Conservation (phyloP, 495 filamentous ascomycete genomes). For the Penicillium manginii region DNA sequence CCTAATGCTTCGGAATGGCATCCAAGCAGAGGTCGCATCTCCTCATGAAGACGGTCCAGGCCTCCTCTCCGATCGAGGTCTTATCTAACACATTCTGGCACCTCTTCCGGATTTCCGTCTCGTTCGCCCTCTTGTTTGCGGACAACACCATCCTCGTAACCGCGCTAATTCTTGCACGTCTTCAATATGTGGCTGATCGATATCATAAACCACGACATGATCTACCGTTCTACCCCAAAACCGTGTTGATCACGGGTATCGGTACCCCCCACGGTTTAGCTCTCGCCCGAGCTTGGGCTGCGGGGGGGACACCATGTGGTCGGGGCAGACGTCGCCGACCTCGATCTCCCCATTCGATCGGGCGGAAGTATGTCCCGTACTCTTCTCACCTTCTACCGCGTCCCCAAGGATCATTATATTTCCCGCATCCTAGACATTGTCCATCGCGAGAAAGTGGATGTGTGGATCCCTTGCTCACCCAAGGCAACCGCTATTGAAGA, state of each 20-base stretch:
- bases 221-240: slow-evolving; percentile 55
- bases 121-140: slow-evolving; percentile 56
- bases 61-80: slow-evolving; percentile 5
- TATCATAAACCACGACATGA: slow-evolving; percentile 29
- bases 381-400: slow-evolving; percentile 55
- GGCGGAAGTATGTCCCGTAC: slow-evolving; percentile 48
- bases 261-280: slow-evolving; percentile 68
- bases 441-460: slow-evolving; percentile 61
- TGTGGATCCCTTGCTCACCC: slow-evolving; percentile 76
- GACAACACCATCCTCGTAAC: slow-evolving; percentile 52
- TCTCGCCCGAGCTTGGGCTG: slow-evolving; percentile 68
- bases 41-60: slow-evolving; percentile 15
- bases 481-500: slow-evolving; percentile 64
- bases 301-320: slow-evolving; percentile 71
- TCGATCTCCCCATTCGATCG: slow-evolving; percentile 49
- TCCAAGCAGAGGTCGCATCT: slow-evolving; percentile 6
- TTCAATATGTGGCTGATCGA: slow-evolving; percentile 15
- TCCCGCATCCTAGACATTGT: slow-evolving; percentile 59
- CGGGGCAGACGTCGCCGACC: slow-evolving; percentile 68
- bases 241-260: slow-evolving; percentile 73
- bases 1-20: background rate
- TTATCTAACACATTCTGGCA: slow-evolving; percentile 27
- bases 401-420: slow-evolving; percentile 53
- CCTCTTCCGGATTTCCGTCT: slow-evolving; percentile 34
- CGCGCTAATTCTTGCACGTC: slow-evolving; percentile 28